Evolutionary conservation across 1,284 basidiomycete species (phyloP), one percentile per base, ranked within the genome.

Genomic region (Leucoagaricus sp.): DNA sequence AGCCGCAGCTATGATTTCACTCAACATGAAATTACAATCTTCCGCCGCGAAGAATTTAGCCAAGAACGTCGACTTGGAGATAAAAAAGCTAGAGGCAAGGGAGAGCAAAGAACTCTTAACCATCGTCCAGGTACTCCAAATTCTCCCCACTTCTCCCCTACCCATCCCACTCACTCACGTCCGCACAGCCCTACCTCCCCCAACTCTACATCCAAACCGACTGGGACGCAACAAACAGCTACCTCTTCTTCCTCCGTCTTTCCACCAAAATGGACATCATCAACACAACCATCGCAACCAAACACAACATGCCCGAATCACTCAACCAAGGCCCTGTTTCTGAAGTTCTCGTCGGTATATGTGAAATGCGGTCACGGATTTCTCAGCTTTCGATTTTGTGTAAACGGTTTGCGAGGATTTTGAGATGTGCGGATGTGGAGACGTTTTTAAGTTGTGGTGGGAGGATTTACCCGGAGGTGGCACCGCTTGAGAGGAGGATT

Each of bases 1-100:
- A 76, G 83, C 89, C 46, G 81, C 94, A 55, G 84, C 89, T 59
- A 88, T 97, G 76, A 86, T 97, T 79, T 94, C 93, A 52, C 78
- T 96, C 57, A 97, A 97, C 68, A 80, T 96, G 69, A 96, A 93
- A 69, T 81, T 98, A 3, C 94, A 98, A 69, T 91, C 90, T 0
- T 84, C 91, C 1, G 93, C 91, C 0, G 82, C 87, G 34, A 97
- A 96, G 80, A 91, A 91, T 60, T 94, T 96, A 67, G 87, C 91
- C 13, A 89, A 88, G 69, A 86, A 83, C 17, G 89, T 98, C 57
- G 95, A 98, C 60, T 79, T 94, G 25, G 95, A 96, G 67, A 75
- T 96, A 63, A 85, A 85, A 68, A 87, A 85, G 61, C 79, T 96
- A 52, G 93, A 97, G 64, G 90, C 92, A 0, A 79, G 80, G 55